phyloP scores from a whole-genome alignment of 2,329 filamentous ascomycete genomes.

The Apiospora arundinis region DNA sequence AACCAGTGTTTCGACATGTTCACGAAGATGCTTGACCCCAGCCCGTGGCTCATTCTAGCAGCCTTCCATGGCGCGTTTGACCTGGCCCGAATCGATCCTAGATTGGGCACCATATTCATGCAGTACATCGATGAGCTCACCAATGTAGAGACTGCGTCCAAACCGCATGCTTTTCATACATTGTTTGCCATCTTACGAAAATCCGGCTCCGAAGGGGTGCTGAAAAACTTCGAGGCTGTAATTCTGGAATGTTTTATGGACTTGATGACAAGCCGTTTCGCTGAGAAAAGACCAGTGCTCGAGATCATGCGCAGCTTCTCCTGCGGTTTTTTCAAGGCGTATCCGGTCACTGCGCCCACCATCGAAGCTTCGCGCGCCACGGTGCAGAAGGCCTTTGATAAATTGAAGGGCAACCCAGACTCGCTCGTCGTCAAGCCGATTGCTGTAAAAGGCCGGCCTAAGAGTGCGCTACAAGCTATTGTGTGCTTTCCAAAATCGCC shows the following conservation, averaged over 20 bases:
- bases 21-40: background rate
- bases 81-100: background rate
- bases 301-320: slow-evolving; percentile 9
- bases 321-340: background rate
- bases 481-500: background rate
- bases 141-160: background rate
- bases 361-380: background rate
- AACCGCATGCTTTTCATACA: background rate
- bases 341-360: background rate
- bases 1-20: background rate
- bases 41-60: slow-evolving; percentile 3
- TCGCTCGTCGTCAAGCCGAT: background rate
- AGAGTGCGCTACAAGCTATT: background rate
- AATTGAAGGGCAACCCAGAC: background rate
- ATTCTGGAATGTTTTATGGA: background rate
- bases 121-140: background rate
- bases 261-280: background rate
- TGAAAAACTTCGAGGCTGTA: background rate
- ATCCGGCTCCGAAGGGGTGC: background rate
- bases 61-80: background rate
- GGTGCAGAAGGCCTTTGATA: background rate
- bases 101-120: background rate
- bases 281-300: background rate
- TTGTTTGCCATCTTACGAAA: background rate
- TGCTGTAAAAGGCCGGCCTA: background rate